phyloP scores from a whole-genome alignment of 768 basidiomycete genomes.

The Boletus speciosus region DNA sequence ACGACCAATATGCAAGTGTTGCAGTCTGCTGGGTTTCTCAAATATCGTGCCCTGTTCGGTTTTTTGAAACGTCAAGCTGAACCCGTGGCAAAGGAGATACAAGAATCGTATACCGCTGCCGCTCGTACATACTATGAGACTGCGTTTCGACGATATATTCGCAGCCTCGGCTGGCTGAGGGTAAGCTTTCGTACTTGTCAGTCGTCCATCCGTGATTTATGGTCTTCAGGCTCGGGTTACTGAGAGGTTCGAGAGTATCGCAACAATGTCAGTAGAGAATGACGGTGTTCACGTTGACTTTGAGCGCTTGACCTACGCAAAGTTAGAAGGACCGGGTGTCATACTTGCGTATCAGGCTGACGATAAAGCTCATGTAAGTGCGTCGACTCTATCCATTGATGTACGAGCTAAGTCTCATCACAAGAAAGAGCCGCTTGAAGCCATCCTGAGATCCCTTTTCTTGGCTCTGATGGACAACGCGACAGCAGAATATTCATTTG shows the following conservation, averaged over 20 bases:
- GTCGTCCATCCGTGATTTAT: background rate
- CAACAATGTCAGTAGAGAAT: conserved; percentile 41
- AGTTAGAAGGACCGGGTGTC: conserved; percentile 76
- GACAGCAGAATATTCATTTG: conserved; percentile 86
- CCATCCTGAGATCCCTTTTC: conserved; percentile 77
- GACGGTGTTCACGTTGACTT: conserved; percentile 41
- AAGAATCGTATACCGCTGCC: conserved; percentile 78
- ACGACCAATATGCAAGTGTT: conserved; percentile 92
- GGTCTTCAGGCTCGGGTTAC: conserved; percentile 52
- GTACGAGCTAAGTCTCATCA: conserved; percentile 11
- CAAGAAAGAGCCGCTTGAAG: conserved; percentile 82
- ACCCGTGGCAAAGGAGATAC: conserved; percentile 80
- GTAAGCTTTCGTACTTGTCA: conserved; percentile 34
- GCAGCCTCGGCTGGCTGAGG: conserved; percentile 78
- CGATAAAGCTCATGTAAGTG: conserved; percentile 77
- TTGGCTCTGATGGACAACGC: conserved; percentile 95
- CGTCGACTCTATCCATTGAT: background rate
- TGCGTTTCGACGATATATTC: conserved; percentile 83
- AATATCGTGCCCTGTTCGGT: conserved; percentile 75
- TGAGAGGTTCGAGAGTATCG: conserved; percentile 70
- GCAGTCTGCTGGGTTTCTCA: conserved; percentile 82
- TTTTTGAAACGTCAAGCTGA: conserved; percentile 85
- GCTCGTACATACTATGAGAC: conserved; percentile 95
- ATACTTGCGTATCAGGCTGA: conserved; percentile 87
- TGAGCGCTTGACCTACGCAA: conserved; percentile 61